Evolutionary conservation across 192 early-diverging fungal genomes (phyloP), one percentile per base, ranked within the genome.

Genomic region (Backusella circina): DNA sequence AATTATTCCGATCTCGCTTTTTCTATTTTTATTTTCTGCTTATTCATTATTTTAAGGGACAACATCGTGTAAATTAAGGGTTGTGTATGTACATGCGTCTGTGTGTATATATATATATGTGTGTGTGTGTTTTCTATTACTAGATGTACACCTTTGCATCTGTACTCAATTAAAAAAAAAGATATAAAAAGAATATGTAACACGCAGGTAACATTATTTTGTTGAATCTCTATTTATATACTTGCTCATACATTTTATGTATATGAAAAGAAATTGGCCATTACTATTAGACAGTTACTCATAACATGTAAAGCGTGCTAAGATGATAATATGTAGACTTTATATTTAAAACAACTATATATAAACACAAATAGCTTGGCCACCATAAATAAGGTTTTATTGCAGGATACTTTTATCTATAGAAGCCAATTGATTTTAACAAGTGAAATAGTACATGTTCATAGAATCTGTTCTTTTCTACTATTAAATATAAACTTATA

Each of bases 131-230:
- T 28, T 61, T 61, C 54, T 61, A 61, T 28, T 61, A 12, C 54
- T 13, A 28, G 23, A 3, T 12, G 28, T 61, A 61, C 3, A 28
- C 54, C 51, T 61, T 28, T 28, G 54, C 54, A 61, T 23, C 26
- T 61, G 54, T 61, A 61, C 54, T 61, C 54, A 61, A 28, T 61
- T 61, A 47, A 47, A 47, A 47, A 47, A 4, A 15, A 16, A 41
- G 39, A 47, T 61, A 61, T 21, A 61, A 61, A 61, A 61, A 61
- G 54, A 61, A 61, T 5, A 61, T 61, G 54, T 61, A 61, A 61
- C 54, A 61, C 54, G 21, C 54, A 61, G 54, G 54, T 61, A 61
- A 61, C 54, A 61, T 61, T 61, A 28, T 61, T 10, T 61, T 26
- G 26, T 61, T 28, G 54, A 13, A 28, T 13, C 54, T 61, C 21